Conservation (phyloP, 139 green algal species). For the Coccomyxa sp. region DNA sequence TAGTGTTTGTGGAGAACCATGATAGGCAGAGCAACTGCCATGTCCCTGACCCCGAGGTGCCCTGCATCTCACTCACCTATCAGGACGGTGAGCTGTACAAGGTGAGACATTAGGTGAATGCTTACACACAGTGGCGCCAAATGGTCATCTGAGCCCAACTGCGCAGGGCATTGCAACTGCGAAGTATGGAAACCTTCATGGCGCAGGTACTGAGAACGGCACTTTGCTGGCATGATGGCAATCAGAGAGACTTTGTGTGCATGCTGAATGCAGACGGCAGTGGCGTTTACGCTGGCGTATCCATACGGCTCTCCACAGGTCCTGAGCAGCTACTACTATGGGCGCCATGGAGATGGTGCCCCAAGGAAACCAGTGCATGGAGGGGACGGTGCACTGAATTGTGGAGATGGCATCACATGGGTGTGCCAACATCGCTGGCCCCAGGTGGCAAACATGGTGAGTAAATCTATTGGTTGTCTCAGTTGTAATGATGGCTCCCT, state of each 20-base stretch:
- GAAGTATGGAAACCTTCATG: background rate
- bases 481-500: background rate
- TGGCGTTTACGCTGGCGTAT: background rate
- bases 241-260: background rate
- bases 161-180: too few relatives aligned
- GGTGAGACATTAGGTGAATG: background rate
- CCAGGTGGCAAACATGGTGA: background rate
- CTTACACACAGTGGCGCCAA: background rate
- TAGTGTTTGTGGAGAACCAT: background rate
- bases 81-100: background rate
- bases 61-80: background rate
- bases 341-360: background rate
- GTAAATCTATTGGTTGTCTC: background rate
- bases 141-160: background rate
- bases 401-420: background rate
- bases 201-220: background rate
- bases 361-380: background rate
- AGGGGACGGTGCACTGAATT: background rate
- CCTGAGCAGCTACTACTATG: background rate
- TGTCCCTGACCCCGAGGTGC: background rate
- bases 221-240: background rate
- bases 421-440: background rate
- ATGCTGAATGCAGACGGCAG: background rate
- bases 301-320: background rate
- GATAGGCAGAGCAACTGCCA: background rate